These are phyloP conservation scores for Penicillium goetzii DNA, from an alignment of 495 filamentous ascomycete genomes.

Conservation along the genomic window DNA sequence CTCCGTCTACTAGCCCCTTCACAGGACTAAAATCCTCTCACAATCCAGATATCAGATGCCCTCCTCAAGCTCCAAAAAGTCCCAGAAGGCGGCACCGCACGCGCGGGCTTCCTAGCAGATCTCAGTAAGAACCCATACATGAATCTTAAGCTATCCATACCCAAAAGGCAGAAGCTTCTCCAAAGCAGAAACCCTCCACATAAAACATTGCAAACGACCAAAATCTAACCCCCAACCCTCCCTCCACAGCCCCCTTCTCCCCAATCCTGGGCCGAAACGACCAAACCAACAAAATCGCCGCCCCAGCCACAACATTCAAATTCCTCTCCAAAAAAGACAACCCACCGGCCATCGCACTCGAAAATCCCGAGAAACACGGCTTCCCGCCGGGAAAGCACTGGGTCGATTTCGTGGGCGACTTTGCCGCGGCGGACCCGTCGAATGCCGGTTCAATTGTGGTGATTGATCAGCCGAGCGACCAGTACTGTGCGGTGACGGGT, in stretches of 20 bases:
- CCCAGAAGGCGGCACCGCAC: slow-evolving; percentile 33
- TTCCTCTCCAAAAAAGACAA: slow-evolving; percentile 56
- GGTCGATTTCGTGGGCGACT: slow-evolving; percentile 54
- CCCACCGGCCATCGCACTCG: slow-evolving; percentile 28
- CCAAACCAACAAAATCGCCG: slow-evolving; percentile 49
- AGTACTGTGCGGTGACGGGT: slow-evolving; percentile 66
- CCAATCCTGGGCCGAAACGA: slow-evolving; percentile 38
- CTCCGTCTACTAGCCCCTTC: neutral
- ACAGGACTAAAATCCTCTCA: neutral
- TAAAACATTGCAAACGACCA: neutral
- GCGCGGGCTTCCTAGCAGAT: slow-evolving; percentile 65
- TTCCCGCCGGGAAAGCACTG: slow-evolving; percentile 57
- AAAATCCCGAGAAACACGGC: slow-evolving; percentile 34
- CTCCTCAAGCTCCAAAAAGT: slow-evolving; percentile 62
- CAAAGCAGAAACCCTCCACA: neutral
- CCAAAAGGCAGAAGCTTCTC: too few species aligned
- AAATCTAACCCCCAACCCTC: neutral
- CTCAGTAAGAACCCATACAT: slow-evolving; percentile 45
- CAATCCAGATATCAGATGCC: slow-evolving; percentile 61
- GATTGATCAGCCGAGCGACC: slow-evolving; percentile 59
- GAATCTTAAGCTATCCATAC: neutral
- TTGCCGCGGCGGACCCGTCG: slow-evolving; percentile 29
- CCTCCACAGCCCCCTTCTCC: slow-evolving; percentile 36
- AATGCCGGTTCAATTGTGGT: slow-evolving; percentile 58
- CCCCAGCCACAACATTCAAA: slow-evolving; percentile 65